Base-by-base conservation (phyloP, 495 filamentous ascomycete species). In the Rhizodiscina lignyota region DNA sequence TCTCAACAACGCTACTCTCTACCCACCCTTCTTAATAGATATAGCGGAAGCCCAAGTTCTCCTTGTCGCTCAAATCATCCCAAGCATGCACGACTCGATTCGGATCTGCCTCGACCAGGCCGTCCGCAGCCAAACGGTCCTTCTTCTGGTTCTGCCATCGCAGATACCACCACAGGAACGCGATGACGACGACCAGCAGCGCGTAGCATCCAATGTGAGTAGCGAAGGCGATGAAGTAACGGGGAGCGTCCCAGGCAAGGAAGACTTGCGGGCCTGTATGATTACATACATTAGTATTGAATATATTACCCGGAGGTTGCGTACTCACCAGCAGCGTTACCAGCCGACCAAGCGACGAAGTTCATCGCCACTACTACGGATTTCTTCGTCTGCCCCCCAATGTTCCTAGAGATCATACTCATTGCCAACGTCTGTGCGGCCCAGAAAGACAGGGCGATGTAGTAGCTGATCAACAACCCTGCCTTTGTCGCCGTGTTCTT, bases 1-100 rank as follows among this genome's bases (percentile, higher is more conserved):
- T n/a, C n/a, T n/a, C n/a, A n/a, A n/a, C n/a, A n/a, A n/a, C n/a
- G n/a, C n/a, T n/a, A n/a, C n/a, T n/a, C n/a, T n/a, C n/a, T n/a
- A n/a, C n/a, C n/a, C n/a, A n/a, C n/a, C n/a, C n/a, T n/a, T n/a
- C n/a, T n/a, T 55, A 64, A 34, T 52, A 58, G 21, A 62, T 58
- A 46, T 69, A 72, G 40, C 65, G 56, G 40, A 72, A 71, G 39
- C 67, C 66, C 10, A 52, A 49, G 39, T 73, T 73, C 60, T 71
- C 62, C 40, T 46, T 50, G 51, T 75, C 70, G 20, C 70, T 75
- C 43, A 73, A 42, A 45, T 75, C 70, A 35, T 69, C 61, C 34
- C 71, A 74, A 12, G 65, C 66, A 37, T 68, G 66, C 3, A 57
- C 47, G 30, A 64, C 36, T 21, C 47, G 52, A 3, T 54, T 56